Evolutionary conservation across 176 grass and related monocot species (phyloP), one percentile per base, ranked within the genome.

Genomic region (Cenchrus purpureus): DNA sequence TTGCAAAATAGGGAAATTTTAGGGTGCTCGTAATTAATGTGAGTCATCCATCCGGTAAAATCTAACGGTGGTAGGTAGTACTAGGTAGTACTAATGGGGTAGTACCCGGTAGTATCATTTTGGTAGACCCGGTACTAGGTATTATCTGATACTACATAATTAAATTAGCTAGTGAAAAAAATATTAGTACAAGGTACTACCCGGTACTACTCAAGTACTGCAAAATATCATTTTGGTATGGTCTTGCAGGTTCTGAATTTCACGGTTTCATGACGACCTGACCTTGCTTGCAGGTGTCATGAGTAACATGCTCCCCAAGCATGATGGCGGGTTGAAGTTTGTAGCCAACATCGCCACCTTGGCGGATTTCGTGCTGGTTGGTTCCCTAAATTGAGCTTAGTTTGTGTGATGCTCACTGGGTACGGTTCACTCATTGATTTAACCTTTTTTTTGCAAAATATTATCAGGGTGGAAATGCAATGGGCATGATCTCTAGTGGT

Each of bases 321-420:
- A 56, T 8, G 44, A 4, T 8, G 65, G 4, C 5, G 72, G 40
- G 50, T 16, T 42, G 48, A 79, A 74, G 2, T 65, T 64, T 28
- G 40, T 49, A 34, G 74, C 69, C 2, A n/a, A 71, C 55, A 66
- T 90, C 6, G 65, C 84, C 57, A n/a, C 48, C 13, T 53, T 90
- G 50, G 64, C 79, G 22, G 84, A 90, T 65, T 60, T 73, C 25
- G 71, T 37, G n/a, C 61, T 90, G 72, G 84, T 86, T 63, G n/a
- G 78, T 83, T 87, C 54, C 12, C 63, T 83, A 7, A 37, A 54
- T 17, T 17, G 49, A 78, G 31, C 17, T 60, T 11, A 25, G 10
- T 22, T 19, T 40, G 28, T 40, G 12, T 44, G 7, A 37, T 65
- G 12, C 25, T 44, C 25, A 17, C 13, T 65, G 14, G 0, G 7